These are phyloP conservation scores for Crepidotus variabilis DNA, from an alignment of 768 basidiomycete genomes.

Conservation along the genomic window DNA sequence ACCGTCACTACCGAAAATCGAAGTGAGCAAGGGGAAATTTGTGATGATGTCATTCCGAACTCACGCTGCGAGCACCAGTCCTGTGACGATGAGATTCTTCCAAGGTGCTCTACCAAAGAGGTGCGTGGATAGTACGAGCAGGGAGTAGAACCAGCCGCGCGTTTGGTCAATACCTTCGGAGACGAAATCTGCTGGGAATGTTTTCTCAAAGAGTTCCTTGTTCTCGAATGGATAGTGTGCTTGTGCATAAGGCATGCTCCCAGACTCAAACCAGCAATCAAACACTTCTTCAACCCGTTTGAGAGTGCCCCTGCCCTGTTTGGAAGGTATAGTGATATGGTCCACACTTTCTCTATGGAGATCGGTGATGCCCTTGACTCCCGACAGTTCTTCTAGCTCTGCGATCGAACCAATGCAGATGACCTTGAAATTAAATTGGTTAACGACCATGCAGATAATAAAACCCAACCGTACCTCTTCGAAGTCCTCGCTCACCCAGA, in stretches of 20 bases:
- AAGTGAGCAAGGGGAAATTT: conserved; percentile 3
- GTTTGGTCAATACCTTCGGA: conserved; percentile 99
- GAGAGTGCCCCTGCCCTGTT: conserved; percentile 79
- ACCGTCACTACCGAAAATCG: conserved; percentile 61
- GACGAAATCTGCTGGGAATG: conserved; percentile 94
- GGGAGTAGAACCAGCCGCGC: conserved; percentile 98
- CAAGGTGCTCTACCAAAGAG: conserved; percentile 92
- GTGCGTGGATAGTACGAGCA: conserved; percentile 94
- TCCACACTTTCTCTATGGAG: conserved; percentile 94
- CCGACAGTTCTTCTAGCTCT: conserved; percentile 84
- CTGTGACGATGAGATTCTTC: conserved; percentile 97
- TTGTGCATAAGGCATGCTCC: conserved; percentile 99
- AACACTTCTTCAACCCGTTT: conserved; percentile 97
- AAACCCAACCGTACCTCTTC: conserved; percentile 59
- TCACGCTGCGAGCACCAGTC: conserved; percentile 91
- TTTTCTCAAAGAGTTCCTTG: conserved; percentile 76
- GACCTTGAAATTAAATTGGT: conserved; percentile 40
- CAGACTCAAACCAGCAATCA: conserved; percentile 99
- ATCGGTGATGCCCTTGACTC: conserved; percentile 80
- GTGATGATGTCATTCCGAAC: conserved; percentile 23
- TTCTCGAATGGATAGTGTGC: conserved; percentile 98
- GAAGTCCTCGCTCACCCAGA: conserved; percentile 93
- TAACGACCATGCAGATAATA: not conserved
- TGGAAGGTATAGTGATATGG: conserved; percentile 92
- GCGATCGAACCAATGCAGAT: conserved; percentile 85